Evolutionary conservation across 1,284 basidiomycete genomes (phyloP), one percentile per base, ranked within the genome.

Genomic region (Leccinum fuscescens): DNA sequence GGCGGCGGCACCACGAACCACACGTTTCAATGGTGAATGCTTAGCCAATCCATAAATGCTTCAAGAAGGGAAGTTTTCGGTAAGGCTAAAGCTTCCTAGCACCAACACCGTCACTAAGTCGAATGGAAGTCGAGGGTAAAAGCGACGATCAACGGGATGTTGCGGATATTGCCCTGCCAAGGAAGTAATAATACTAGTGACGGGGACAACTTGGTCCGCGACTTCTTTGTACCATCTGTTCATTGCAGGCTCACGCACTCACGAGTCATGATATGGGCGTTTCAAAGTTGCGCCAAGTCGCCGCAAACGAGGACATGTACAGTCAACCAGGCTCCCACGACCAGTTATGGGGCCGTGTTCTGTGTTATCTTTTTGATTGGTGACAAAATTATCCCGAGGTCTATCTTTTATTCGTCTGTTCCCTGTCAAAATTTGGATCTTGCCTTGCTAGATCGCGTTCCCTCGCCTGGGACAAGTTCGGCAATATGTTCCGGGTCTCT

Each of bases 241-340:
- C 31, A 50, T 64, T 44, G 48, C 35, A 20, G 42, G 42, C 33
- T 46, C 14, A 12, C 49, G 27, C 35, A 48, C 15, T 48, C 57
- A 55, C 33, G 35, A 42, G 37, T 46, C 44, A 31, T 62, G 52
- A 59, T 57, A 58, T n/a, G 56, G 58, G 39, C 12, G 20, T 57
- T 44, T 53, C 44, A 49, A 52, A 49, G 49, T 59, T 35, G 33
- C 3, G 60, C 66, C 62, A 65, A 64, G 59, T 50, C 55, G 1
- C 51, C 14, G 15, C 52, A 46, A 51, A 54, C 31, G 46, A 35
- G 48, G 35, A 20, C 52, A 31, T 31, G 29, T 31, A 31, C 29
- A 52, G 57, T 60, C 55, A 51, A 20, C 17, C 56, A 29, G 29
- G 3, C 55, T 72, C 70, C 55, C 72, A 74, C 72, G 71, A 60